A percentile compares a stretch with the other conserved stretches of the same genome.
phyloP scores from a whole-genome alignment of 352 stramenopile genomes.

The Phytophthora fragariaefolia region DNA sequence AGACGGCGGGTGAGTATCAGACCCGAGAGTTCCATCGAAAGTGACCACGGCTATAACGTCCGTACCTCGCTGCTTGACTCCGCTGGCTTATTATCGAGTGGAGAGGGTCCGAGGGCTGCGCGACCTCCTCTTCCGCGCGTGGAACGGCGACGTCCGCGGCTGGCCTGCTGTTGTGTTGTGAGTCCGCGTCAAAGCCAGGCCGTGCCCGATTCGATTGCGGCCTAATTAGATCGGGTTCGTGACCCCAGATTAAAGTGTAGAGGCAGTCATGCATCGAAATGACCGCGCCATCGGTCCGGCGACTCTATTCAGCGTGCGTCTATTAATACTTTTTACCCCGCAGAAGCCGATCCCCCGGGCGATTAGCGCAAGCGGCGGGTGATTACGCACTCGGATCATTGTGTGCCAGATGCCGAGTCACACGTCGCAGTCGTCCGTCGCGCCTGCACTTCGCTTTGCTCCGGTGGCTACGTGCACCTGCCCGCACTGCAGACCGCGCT shows the following conservation, averaged over 20 bases:
- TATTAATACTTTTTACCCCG: background rate
- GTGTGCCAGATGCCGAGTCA: background rate
- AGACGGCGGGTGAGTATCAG: constrained; percentile 8
- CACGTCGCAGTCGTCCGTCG: background rate
- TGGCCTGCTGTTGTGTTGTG: constrained; percentile 40
- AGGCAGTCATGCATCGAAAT: background rate
- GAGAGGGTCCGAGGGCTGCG: background rate
- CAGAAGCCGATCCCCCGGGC: background rate
- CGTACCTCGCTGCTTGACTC: constrained; percentile 15
- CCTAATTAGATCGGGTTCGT: constrained; percentile 16
- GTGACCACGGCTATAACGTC: background rate
- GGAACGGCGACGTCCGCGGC: constrained; percentile 27
- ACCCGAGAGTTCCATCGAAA: background rate
- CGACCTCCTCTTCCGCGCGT: constrained; percentile 34
- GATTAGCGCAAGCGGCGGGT: background rate
- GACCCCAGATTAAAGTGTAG: background rate
- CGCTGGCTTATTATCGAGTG: constrained; percentile 26
- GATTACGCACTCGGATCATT: background rate
- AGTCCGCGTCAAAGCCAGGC: constrained; percentile 3
- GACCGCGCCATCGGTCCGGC: too few relatives aligned
- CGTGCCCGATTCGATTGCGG: background rate
- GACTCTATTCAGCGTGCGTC: too few relatives aligned
- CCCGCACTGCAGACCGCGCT: background rate
- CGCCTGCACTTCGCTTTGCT: constrained; percentile 13
- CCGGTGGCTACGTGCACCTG: constrained; percentile 7